These are phyloP conservation scores for Fusarium sp. DNA, from an alignment of 2,329 filamentous ascomycete species.

Conservation along the genomic window DNA sequence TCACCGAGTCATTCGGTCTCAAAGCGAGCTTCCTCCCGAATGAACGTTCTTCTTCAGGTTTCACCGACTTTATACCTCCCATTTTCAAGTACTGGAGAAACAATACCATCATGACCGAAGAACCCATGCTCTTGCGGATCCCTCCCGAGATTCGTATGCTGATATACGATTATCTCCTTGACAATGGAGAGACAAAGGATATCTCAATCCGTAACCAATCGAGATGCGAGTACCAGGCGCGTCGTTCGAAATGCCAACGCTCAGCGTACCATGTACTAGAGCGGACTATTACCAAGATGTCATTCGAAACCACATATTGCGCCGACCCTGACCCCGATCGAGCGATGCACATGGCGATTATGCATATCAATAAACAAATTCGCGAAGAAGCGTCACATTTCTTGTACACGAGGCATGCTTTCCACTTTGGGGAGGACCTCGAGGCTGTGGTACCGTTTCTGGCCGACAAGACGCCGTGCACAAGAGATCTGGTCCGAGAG, in stretches of 20 bases:
- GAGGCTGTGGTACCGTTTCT: slow-evolving; percentile 71
- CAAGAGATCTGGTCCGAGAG: slow-evolving; percentile 59
- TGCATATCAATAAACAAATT: slow-evolving; percentile 60
- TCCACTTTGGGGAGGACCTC: slow-evolving; percentile 69
- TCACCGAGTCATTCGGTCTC: slow-evolving; percentile 16
- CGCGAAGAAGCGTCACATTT: slow-evolving; percentile 66
- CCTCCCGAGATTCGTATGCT: slow-evolving; percentile 57
- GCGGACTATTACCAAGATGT: slow-evolving; percentile 53
- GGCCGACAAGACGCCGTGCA: slow-evolving; percentile 62
- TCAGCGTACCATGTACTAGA: slow-evolving; percentile 57
- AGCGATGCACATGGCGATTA: slow-evolving; percentile 57
- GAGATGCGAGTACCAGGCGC: slow-evolving; percentile 38
- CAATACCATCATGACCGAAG: slow-evolving; percentile 33
- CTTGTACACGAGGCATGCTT: slow-evolving; percentile 66
- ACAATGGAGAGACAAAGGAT: slow-evolving; percentile 52
- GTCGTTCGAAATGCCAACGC: slow-evolving; percentile 41
- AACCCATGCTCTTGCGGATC: slow-evolving; percentile 48
- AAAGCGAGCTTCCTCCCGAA: slow-evolving; percentile 4
- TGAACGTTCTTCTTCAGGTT: background rate
- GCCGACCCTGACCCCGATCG: slow-evolving; percentile 34
- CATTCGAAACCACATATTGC: slow-evolving; percentile 65
- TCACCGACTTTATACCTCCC: background rate
- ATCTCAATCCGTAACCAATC: slow-evolving; percentile 56
- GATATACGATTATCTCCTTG: slow-evolving; percentile 58
- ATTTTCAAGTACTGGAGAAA: background rate